These are phyloP conservation scores for Solidago caesia DNA, from an alignment of 129 eudicot genomes.

Conservation along the genomic window DNA sequence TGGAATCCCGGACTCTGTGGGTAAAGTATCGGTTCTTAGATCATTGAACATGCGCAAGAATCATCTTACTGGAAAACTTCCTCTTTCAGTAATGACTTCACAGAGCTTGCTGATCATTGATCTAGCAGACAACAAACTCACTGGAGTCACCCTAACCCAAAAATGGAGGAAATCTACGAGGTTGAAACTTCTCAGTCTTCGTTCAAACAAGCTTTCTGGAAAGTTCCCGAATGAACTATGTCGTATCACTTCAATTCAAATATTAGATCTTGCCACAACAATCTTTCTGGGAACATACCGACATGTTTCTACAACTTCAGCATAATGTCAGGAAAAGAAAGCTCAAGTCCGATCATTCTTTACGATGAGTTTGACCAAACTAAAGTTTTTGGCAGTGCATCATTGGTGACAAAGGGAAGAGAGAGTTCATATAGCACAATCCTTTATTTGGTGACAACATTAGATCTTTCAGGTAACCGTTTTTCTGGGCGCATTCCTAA, in stretches of 20 bases:
- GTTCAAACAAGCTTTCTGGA: constrained; percentile 33
- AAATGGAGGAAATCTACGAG: constrained; percentile 11
- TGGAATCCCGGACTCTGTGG: constrained; percentile 32
- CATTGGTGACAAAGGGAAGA: constrained; percentile 37
- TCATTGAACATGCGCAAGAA: constrained; percentile 38
- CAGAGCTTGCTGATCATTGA: constrained; percentile 22
- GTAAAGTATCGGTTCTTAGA: constrained; percentile 5
- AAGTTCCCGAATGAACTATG: constrained; percentile 38
- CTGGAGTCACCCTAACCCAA: constrained; percentile 24
- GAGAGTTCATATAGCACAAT: constrained; percentile 22
- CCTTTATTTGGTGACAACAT: constrained; percentile 22
- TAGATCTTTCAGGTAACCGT: constrained; percentile 27
- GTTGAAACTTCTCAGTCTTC: constrained; percentile 36
- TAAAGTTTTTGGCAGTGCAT: constrained; percentile 23
- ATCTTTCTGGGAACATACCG: constrained; percentile 40
- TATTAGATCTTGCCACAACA: constrained; percentile 44
- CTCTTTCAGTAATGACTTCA: constrained; percentile 22
- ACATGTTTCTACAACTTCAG: constrained; percentile 39
- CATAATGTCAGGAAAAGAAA: constrained; percentile 17
- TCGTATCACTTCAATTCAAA: constrained; percentile 33
- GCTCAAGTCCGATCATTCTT: neutral
- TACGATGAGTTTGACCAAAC: constrained; percentile 19
- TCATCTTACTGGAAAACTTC: constrained; percentile 32
- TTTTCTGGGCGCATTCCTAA: neutral
- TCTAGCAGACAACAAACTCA: constrained; percentile 31